Base-by-base conservation (phyloP, 2,329 filamentous ascomycete species). In the Exophiala aquamarina region DNA sequence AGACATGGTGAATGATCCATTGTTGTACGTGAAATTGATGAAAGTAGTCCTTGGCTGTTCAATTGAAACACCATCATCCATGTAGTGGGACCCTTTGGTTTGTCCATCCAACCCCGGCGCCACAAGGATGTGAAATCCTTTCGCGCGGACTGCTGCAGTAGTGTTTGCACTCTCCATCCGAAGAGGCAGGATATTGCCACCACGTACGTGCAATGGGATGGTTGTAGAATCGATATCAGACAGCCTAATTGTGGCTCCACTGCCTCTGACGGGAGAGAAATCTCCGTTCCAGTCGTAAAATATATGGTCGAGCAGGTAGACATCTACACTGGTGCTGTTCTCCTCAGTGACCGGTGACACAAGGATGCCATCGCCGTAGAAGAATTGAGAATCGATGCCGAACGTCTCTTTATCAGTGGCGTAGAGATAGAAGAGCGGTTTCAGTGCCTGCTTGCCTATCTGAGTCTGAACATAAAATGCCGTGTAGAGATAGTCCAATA, bases 401-500 rank as follows among this genome's bases (percentile, higher is more conserved):
- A 78, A 79, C 0, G 76, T 77, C 47, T 77, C 73, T 2, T 61
- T 38, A 54, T 83, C 80, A 11, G 68, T 55, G 0, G 80, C 86
- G 62, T 90, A 91, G 20, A 81, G 62, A 70, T 83, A 92, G 68
- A 86, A 89, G 46, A 90, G 66, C 0, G 87, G 87, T 57, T 81
- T 82, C 44, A 89, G 70, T 54, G 83, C 71, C 0, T 87, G 86
- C 2, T 75, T 76, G 26, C 87, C 87, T 34, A 77, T 76, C 14
- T 71, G 60, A 21, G 74, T 77, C 63, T 87, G 79, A 47, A 70
- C 67, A 61, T 83, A 72, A 57, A 89, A 73, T 1, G 82, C 80
- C 1, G 87, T 90, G 72, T 92, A 91, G 50, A 88, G 75, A 68
- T 91, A 91, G 60, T 90, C 87, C 10, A 91, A 73, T n/a, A 91